These are phyloP conservation scores for Botryotinia narcissicola DNA, from an alignment of 2,329 filamentous ascomycete species.

Conservation along the genomic window DNA sequence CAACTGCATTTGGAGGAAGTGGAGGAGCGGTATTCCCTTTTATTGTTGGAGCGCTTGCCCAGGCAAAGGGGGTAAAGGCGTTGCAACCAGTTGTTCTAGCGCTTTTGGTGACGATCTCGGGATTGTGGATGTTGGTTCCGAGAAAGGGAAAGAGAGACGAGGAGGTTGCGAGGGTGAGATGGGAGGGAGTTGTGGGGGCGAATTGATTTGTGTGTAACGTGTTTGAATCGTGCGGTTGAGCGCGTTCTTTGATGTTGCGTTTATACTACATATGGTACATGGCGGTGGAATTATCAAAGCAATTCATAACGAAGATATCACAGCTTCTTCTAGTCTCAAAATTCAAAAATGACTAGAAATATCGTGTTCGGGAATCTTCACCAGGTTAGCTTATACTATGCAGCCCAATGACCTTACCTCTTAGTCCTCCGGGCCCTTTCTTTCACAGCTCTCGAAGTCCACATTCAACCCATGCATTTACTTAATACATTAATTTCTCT, in stretches of 20 bases:
- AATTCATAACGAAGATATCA: neutral
- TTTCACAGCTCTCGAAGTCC: neutral
- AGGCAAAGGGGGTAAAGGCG: constrained; percentile 54
- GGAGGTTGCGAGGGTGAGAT: constrained; percentile 23
- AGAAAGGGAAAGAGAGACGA: constrained; percentile 33
- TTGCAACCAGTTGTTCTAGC: constrained; percentile 56
- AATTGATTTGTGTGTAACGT: neutral
- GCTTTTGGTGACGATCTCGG: constrained; percentile 47
- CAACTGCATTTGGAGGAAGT: constrained; percentile 71
- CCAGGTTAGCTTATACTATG: neutral
- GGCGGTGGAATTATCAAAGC: neutral
- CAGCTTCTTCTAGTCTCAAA: no score
- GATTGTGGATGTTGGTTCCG: constrained; percentile 47
- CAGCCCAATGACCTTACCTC: neutral
- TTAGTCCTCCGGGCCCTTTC: neutral
- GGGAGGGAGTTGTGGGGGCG: neutral
- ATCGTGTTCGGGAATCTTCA: neutral
- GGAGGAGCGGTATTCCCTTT: constrained; percentile 62
- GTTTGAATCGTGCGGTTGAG: neutral
- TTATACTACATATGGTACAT: neutral
- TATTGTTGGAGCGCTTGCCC: constrained; percentile 65
- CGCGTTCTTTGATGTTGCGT: neutral
- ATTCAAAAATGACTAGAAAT: neutral
- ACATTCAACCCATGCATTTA: neutral
- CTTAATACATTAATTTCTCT: neutral